A percentile compares a stretch with the other conserved stretches of the same genome.
phyloP scores from a whole-genome alignment of 768 basidiomycete species.

The Tricholoma furcatifolium region DNA sequence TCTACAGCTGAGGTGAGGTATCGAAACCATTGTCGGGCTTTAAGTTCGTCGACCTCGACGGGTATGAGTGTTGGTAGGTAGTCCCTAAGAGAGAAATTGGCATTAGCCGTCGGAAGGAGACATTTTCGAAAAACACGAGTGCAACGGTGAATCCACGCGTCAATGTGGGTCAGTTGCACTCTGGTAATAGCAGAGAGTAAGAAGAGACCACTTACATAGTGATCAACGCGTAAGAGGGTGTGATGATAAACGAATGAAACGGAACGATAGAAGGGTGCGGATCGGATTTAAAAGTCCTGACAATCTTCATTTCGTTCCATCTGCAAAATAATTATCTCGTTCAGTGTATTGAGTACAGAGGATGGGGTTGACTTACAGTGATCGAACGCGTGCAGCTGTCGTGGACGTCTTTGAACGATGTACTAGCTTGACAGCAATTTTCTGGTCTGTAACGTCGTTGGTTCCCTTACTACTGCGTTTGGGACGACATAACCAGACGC shows the following conservation, averaged over 20 bases:
- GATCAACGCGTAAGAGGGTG: constrained; percentile 85
- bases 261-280: constrained; percentile 90
- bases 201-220: constrained; percentile 67
- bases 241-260: constrained; percentile 93
- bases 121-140: constrained; percentile 14
- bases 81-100: constrained; percentile 53
- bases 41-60: constrained; percentile 79
- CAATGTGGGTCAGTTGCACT: not conserved
- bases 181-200: not conserved
- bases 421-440: constrained; percentile 92
- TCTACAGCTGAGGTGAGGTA: constrained; percentile 80
- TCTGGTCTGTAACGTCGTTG: constrained; percentile 41
- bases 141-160: constrained; percentile 4
- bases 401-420: constrained; percentile 83
- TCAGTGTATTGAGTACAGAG: not conserved
- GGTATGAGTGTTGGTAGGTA: constrained; percentile 85
- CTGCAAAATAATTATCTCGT: constrained; percentile 33
- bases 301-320: constrained; percentile 99
- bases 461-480: constrained; percentile 40
- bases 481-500: constrained; percentile 78
- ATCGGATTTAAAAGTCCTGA: constrained; percentile 78
- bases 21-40: constrained; percentile 80
- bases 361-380: constrained; percentile 55
- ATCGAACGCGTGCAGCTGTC: constrained; percentile 85
- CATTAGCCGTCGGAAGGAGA: constrained; percentile 1